Conservation (phyloP, 805 yeast species). For the Vanderwaltozyma polyspora region DNA sequence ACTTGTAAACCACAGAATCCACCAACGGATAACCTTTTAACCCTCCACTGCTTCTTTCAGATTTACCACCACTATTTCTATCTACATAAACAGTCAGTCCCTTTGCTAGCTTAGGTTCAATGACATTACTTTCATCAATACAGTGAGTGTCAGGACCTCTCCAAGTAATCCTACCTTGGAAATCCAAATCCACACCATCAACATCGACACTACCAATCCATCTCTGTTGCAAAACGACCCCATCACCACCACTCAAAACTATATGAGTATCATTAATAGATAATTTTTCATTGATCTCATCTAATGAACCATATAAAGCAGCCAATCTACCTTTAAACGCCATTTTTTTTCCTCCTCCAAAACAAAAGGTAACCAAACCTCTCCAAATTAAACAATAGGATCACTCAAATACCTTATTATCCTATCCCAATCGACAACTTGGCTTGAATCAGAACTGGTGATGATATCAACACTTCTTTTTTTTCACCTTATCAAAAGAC, state of each 20-base stretch:
- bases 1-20: conserved; percentile 6
- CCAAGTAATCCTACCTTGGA: conserved; percentile 11
- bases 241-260: conserved; percentile 8
- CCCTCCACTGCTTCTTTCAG: too few species aligned
- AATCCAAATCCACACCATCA: background rate
- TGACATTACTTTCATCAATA: background rate
- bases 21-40: background rate
- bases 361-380: too few species aligned
- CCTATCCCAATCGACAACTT: too few species aligned
- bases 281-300: conserved; percentile 7
- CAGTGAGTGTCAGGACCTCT: background rate
- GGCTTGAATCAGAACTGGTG: too few species aligned
- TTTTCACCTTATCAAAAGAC: too few species aligned
- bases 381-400: too few species aligned
- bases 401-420: background rate
- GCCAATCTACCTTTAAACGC: conserved; percentile 8
- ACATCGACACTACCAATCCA: conserved; percentile 1
- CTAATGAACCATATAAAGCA: conserved; percentile 10
- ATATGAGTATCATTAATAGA: conserved; percentile 10
- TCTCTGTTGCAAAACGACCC: conserved; percentile 12
- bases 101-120: conserved; percentile 4
- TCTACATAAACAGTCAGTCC: conserved; percentile 4
- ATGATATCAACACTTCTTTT: too few species aligned
- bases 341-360: too few species aligned
- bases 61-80: background rate